Base-by-base conservation (phyloP, 805 yeast species). In the Saccharomyces kudriavzevii region DNA sequence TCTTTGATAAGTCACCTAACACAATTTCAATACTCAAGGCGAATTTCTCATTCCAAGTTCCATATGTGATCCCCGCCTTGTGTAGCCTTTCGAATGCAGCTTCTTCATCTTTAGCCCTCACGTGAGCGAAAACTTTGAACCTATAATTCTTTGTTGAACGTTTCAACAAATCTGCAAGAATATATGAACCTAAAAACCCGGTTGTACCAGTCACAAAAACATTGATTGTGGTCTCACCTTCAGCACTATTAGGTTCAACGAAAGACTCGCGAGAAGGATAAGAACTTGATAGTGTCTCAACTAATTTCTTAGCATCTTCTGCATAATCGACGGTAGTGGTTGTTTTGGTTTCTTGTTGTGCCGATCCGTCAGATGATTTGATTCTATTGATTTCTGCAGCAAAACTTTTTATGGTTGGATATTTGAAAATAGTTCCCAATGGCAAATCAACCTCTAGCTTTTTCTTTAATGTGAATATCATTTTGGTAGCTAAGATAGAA, bases 161-260 rank as follows among this genome's bases (percentile, higher is more conserved):
- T 51, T 74, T 75, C 60, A 94, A 75, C 46, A 94, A 71, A 60
- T 94, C 96, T 30, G 87, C 77, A 47, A 94, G 71, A 49, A 94
- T 84, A 69, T 86, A 94, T 0, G 97, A 82, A 31, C 99, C 99
- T 54, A 94, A 74, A 81, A 92, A 94, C 1, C 99, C 99, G 40
- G 99, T 95, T 40, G 84, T 87, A 66, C 99, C 99, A 27, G 99
- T 94, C 47, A 94, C 81, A 62, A 94, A 89, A 1, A 90, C 87
- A 56, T 80, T 83, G 24, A 82, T 60, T 8, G 56, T 57, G 17
- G 62, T 56, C 45, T 71, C 65, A 2, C 73, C 66, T 11, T 70
- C 61, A 45, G 69, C 73, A 5, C 53, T 49, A 10, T 55, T 47
- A 11, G 66, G 57, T 14, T 48, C 22, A 13, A 52, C 55, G 29